Evolutionary conservation across 148 eudicot genomes (phyloP), one percentile per base, ranked within the genome.

Genomic region (Heliamphora exappendiculata): DNA sequence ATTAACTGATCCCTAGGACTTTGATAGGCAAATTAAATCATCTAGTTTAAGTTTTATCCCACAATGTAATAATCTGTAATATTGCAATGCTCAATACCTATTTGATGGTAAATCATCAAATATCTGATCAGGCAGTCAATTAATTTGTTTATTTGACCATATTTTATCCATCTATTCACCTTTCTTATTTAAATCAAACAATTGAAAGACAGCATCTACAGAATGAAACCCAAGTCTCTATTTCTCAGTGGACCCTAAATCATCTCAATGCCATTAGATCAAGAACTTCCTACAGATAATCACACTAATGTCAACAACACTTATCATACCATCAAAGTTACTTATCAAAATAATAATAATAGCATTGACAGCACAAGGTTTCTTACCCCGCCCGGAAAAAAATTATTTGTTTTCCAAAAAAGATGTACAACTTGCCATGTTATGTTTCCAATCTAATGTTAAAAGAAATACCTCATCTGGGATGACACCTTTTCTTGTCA

Each of bases 401-500:
- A 59, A 19, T 34, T 0, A 14, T 64, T 39, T 39, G 11, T 19
- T 64, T 13, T 1, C 34, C 5, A 63, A 64, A 9, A 64, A 64
- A 34, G 68, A 34, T 0, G 44, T 33, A 64, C 11, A 34, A 64
- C 0, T 20, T 22, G 19, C 6, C 31, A 41, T 10, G 42, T 2
- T 49, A 59, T 36, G 73, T 53, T 66, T 24, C 22, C 72, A 26
- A 39, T 44, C 49, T 26, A n/a, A 12, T 12, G 20, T 41, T 67
- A 24, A 41, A 69, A 13, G 24, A 63, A 4, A 44, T 88, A 95
- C 99, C 94, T 92, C 99, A 83, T 95, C 99, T 60, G 97, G 97
- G 76, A 85, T 75, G 17, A 95, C 87, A 72, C 93, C 97, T 63
- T 89, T 92, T 78, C 62, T 87, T 70, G 78, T 92, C 96, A 95